These are phyloP conservation scores for Colletotrichum horii DNA, from an alignment of 2,329 filamentous ascomycete species.

Conservation along the genomic window DNA sequence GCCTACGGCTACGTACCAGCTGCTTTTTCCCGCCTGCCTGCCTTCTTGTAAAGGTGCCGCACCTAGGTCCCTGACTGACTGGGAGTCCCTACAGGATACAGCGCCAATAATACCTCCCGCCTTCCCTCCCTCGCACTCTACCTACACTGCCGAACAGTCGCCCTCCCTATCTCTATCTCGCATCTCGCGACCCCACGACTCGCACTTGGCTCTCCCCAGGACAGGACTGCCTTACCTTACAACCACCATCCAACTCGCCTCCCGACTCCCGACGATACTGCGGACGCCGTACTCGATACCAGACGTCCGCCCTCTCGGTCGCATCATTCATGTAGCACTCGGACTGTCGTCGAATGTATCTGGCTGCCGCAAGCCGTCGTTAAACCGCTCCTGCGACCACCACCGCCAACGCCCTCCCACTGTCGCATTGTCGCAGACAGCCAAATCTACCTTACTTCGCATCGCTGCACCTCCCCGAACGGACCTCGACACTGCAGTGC, in stretches of 20 bases:
- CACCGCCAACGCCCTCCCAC: background rate
- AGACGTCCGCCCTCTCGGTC: background rate
- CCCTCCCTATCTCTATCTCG: background rate
- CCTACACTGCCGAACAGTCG: background rate
- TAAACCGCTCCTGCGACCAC: background rate
- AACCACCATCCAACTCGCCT: background rate
- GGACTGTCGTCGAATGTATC: background rate
- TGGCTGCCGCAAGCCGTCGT: slow-evolving; percentile 7
- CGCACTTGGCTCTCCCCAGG: background rate
- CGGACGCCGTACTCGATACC: background rate
- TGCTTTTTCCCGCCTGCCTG: background rate
- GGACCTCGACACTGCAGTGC: slow-evolving; percentile 10
- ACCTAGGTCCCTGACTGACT: background rate
- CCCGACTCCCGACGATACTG: background rate
- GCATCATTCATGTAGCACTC: slow-evolving; percentile 9
- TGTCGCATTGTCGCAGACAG: slow-evolving; percentile 11
- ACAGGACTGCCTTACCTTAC: background rate
- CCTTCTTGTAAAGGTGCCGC: background rate
- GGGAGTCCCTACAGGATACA: background rate
- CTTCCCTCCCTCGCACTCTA: background rate
- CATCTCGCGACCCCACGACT: background rate
- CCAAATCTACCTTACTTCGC: slow-evolving; percentile 1
- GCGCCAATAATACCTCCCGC: background rate
- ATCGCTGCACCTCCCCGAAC: slow-evolving; percentile 18
- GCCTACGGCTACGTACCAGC: background rate